phyloP scores from a whole-genome alignment of 2,329 filamentous ascomycete species.

The Basipetospora chlamydospora region DNA sequence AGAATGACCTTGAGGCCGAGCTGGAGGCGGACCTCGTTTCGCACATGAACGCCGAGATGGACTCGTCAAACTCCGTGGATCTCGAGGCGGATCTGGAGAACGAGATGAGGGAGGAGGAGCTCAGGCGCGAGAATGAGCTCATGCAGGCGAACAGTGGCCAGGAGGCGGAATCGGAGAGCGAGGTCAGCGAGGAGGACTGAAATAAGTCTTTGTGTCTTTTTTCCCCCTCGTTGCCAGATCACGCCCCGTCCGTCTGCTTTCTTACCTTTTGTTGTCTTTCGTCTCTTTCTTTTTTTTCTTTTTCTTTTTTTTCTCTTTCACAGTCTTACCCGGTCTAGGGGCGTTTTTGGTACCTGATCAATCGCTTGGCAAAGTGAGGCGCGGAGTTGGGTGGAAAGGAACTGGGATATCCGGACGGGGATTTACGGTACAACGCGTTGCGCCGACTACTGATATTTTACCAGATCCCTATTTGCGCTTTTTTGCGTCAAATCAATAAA shows the following conservation, averaged over 20 bases:
- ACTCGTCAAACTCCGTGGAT: no score
- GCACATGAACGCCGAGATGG: slow-evolving; percentile 6
- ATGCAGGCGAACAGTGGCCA: slow-evolving; percentile 24
- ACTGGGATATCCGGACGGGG: no score
- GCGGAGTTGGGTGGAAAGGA: no score
- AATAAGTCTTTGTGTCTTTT: slow-evolving; percentile 1
- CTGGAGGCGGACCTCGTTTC: slow-evolving; percentile 10
- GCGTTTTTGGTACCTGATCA: no score
- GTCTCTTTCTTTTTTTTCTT: background rate
- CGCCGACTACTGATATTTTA: no score
- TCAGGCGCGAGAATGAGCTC: slow-evolving; percentile 39
- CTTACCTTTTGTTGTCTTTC: no score
- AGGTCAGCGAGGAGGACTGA: slow-evolving; percentile 52
- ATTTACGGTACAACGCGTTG: no score
- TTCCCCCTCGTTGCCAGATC: slow-evolving; percentile 3
- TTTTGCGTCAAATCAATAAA: no score
- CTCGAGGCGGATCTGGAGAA: slow-evolving; percentile 39
- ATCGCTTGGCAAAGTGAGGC: no score
- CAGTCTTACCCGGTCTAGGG: background rate
- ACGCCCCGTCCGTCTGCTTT: no score
- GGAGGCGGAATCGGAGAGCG: slow-evolving; percentile 41
- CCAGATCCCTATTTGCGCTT: no score
- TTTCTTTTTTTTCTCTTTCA: background rate
- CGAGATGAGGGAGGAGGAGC: no score
- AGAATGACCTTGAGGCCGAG: slow-evolving; percentile 6